Percentiles rank a stretch among this genome's conserved stretches.
phyloP scores from a whole-genome alignment of 371 early-diverging fungal genomes.

The Apophysomyces ossiformis region DNA sequence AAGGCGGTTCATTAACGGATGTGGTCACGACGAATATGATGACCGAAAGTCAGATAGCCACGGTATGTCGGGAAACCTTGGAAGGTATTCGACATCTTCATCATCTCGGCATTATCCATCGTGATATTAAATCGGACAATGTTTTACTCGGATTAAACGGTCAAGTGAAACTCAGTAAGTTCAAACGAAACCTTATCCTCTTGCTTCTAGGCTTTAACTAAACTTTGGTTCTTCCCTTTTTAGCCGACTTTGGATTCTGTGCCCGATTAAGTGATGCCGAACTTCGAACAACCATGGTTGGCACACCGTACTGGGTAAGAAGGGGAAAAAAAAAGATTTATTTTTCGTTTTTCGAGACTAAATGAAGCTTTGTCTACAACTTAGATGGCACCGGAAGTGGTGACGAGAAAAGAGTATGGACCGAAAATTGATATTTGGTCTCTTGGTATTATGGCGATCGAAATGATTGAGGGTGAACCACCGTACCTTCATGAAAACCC shows the following conservation, averaged over 20 bases:
- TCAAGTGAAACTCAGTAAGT: conserved; percentile 88
- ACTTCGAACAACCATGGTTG: conserved; percentile 89
- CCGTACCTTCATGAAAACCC: conserved; percentile 96
- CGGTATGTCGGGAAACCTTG: conserved; percentile 90
- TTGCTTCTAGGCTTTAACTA: conserved; percentile 12
- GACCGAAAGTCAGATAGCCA: conserved; percentile 95
- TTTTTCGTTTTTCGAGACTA: neutral
- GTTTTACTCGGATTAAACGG: conserved; percentile 86
- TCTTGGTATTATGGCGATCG: conserved; percentile 94
- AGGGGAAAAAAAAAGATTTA: neutral
- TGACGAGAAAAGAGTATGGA: conserved; percentile 91
- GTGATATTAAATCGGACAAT: conserved; percentile 98
- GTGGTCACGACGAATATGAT: conserved; percentile 91
- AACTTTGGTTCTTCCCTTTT: conserved; percentile 8
- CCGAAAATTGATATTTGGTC: conserved; percentile 98
- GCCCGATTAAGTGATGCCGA: conserved; percentile 84
- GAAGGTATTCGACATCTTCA: conserved; percentile 93
- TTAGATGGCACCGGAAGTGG: conserved; percentile 97
- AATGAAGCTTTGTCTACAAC: neutral
- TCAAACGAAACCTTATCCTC: neutral
- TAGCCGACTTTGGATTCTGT: conserved; percentile 95
- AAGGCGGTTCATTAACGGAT: conserved; percentile 94
- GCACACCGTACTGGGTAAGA: conserved; percentile 84
- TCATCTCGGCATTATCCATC: conserved; percentile 92
- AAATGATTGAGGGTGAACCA: conserved; percentile 93